Evolutionary conservation across 2,329 filamentous ascomycete species (phyloP), one percentile per base, ranked within the genome.

Genomic region (Epichloe amarillans): DNA sequence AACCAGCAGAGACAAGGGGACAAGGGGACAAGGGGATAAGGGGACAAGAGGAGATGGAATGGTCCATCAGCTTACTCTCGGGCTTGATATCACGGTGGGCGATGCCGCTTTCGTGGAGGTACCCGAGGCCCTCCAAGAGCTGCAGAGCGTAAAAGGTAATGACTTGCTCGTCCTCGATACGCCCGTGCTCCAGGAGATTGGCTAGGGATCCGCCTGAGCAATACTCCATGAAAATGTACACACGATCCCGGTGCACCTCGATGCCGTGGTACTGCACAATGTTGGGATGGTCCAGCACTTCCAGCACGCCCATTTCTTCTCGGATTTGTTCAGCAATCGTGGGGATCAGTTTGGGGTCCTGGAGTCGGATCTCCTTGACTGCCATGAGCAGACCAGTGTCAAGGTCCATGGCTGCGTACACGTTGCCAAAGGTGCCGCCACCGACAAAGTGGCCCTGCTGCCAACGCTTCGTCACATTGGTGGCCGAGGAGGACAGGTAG

Each of bases 151-250:
- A 97, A 41, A 97, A 91, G 82, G 94, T 94, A 54, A 95, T 91
- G 55, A 97, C 90, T 51, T 90, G 93, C 66, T 98, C 93, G 63
- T 97, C 94, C 70, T 96, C 93, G 56, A 98, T 96, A 40, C 93
- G 86, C 12, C 93, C 93, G 62, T 98, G 91, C 66, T 98, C 93
- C 41, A 98, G 74, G 49, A 98, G 72, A 47, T 80, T 86, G 41
- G 93, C 90, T 46, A 98, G 75, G 15, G 91, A 97, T 19, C 93
- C 93, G 48, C 93, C 91, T 4, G 89, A 94, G 67, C 93, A 98
- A 68, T 95, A 97, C 67, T 98, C 93, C 93, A 98, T 98, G 66
- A 98, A 98, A 58, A 98, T 96, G 68, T 97, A 98, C n/a, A 98
- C 93, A 64, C 95, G 93, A 73, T 98, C 93, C 55, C 93, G 82